Percentiles rank a stretch among this genome's conserved stretches.
Evolutionary conservation across 2,329 filamentous ascomycete species (phyloP).

Genomic region (Talaromyces sp.): DNA sequence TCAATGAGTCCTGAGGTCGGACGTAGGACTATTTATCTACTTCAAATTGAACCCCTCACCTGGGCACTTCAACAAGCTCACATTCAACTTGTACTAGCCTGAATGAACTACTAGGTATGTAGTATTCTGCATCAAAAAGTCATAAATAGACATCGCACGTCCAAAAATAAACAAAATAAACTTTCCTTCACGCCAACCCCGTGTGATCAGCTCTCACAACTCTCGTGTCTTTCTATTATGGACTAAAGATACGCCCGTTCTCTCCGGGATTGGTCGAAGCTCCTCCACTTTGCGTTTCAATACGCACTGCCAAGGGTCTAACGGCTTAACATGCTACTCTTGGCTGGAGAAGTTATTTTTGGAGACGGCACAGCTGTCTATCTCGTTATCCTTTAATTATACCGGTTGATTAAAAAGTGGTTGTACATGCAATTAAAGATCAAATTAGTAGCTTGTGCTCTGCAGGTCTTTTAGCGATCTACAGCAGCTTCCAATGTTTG

Average conservation of each 20-base stretch:
- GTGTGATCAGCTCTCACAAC: slow-evolving; percentile 1
- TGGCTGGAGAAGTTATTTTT: slow-evolving; percentile 19
- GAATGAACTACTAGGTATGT: no score
- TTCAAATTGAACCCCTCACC: no score
- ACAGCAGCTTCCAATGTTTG: no score
- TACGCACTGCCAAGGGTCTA: slow-evolving; percentile 20
- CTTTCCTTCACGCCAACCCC: background rate
- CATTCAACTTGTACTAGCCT: background rate
- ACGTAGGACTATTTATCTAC: no score
- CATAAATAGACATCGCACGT: background rate
- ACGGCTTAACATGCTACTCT: slow-evolving; percentile 5
- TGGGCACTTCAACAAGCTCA: background rate
- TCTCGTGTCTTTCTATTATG: background rate
- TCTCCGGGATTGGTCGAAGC: slow-evolving; percentile 15
- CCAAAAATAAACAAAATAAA: slow-evolving; percentile 1
- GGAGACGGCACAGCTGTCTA: background rate
- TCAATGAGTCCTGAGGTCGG: no score
- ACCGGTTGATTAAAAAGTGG: background rate
- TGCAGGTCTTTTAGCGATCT: no score
- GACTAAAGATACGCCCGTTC: background rate
- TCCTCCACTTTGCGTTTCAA: slow-evolving; percentile 14
- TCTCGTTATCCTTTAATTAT: background rate
- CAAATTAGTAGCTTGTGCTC: no score
- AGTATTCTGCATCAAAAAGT: background rate
- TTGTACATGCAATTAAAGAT: no score